phyloP scores from a whole-genome alignment of 352 stramenopile species.

The Phytophthora cryptogea region DNA sequence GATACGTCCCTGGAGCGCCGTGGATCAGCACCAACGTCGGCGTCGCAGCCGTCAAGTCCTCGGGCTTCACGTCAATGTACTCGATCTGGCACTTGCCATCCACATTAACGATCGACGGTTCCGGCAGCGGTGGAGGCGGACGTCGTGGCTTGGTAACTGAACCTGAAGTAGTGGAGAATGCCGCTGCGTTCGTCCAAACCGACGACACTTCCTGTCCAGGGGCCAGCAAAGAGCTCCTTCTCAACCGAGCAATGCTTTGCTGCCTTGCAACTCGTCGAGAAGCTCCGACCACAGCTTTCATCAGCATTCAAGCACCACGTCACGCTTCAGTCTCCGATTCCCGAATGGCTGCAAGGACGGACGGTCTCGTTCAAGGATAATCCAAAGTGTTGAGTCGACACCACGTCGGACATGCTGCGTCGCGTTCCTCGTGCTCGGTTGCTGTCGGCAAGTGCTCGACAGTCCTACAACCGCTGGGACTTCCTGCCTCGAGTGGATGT shows the following conservation, averaged over 20 bases:
- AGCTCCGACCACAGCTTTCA: conserved; percentile 13
- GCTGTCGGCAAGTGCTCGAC: conserved; percentile 10
- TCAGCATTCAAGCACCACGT: conserved; percentile 3
- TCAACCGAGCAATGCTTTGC: neutral
- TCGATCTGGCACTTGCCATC: conserved; percentile 50
- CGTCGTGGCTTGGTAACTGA: conserved; percentile 14
- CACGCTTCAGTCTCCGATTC: conserved; percentile 11
- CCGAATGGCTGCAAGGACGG: conserved; percentile 11
- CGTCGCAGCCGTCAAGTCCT: conserved; percentile 7
- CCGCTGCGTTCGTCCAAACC: neutral
- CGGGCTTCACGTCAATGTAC: conserved; percentile 41
- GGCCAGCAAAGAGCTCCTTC: neutral
- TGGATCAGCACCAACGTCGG: conserved; percentile 69
- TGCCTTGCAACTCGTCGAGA: conserved; percentile 9
- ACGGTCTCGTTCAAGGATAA: conserved; percentile 9
- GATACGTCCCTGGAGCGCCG: conserved; percentile 62
- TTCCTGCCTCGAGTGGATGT: conserved; percentile 26
- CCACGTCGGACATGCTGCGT: conserved; percentile 17
- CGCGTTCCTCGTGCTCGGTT: conserved; percentile 9
- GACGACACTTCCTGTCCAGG: neutral
- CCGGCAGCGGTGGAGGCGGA: conserved; percentile 27
- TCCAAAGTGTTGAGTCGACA: conserved; percentile 30
- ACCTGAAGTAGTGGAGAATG: conserved; percentile 1
- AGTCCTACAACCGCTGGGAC: conserved; percentile 19
- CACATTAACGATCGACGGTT: conserved; percentile 33